A percentile compares a stretch with the other conserved stretches of the same genome.
Evolutionary conservation across 2,329 filamentous ascomycete genomes (phyloP).

Genomic region (Cladosporium austrohemisphaericum): DNA sequence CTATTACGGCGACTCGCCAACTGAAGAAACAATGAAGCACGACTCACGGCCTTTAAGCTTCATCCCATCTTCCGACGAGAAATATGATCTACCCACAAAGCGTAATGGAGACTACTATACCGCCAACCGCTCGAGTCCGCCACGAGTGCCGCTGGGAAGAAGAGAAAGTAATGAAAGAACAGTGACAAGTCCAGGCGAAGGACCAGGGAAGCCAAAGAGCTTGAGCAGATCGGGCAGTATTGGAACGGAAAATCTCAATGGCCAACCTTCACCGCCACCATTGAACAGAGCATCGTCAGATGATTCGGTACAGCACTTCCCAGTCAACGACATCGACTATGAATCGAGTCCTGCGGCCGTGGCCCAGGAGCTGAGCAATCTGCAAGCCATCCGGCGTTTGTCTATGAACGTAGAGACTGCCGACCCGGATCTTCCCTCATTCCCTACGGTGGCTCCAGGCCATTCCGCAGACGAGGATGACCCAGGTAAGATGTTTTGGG

Average conservation of each 20-base stretch:
- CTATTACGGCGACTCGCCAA: conserved; percentile 70
- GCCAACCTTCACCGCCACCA: conserved; percentile 35
- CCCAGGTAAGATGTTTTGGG: conserved; percentile 86
- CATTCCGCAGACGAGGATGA: conserved; percentile 73
- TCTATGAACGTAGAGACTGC: conserved; percentile 81
- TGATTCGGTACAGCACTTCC: conserved; percentile 46
- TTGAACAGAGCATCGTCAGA: conserved; percentile 30
- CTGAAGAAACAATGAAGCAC: conserved; percentile 21
- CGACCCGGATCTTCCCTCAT: conserved; percentile 71
- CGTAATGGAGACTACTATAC: conserved; percentile 30
- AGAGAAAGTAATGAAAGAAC: conserved; percentile 34
- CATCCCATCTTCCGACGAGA: conserved; percentile 56
- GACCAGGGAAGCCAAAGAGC: conserved; percentile 12
- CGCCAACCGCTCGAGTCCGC: conserved; percentile 20
- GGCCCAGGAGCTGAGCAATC: conserved; percentile 85
- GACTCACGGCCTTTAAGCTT: conserved; percentile 69
- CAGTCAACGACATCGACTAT: conserved; percentile 80
- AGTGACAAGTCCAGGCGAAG: conserved; percentile 19
- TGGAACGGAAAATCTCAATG: conserved; percentile 23
- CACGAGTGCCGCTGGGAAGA: conserved; percentile 27
- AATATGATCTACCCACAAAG: conserved; percentile 33
- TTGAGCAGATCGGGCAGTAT: conserved; percentile 36
- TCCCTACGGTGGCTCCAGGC: conserved; percentile 65
- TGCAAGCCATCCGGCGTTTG: conserved; percentile 85
- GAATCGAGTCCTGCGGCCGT: conserved; percentile 87